Conservation (phyloP, 805 yeast genomes). For the Komagataella pseudopastoris region DNA sequence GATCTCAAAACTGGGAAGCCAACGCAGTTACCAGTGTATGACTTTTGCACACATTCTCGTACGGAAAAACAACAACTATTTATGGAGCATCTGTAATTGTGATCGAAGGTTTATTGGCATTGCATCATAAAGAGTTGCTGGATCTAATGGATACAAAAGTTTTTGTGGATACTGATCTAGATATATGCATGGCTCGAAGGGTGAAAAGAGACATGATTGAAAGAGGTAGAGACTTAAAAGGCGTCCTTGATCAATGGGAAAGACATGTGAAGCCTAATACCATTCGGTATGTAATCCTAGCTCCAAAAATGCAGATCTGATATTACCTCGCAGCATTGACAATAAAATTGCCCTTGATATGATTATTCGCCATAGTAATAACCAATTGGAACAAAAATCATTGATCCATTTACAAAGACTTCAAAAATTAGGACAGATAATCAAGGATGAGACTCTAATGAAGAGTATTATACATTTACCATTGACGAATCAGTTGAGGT, state of each 20-base stretch:
- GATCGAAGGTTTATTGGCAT: slow-evolving; percentile 81
- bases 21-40: slow-evolving; percentile 54
- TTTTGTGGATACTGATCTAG: slow-evolving; percentile 89
- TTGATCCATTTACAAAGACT: slow-evolving; percentile 52
- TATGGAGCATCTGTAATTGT: slow-evolving; percentile 93
- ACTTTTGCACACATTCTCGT: slow-evolving; percentile 50
- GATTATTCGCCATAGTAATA: slow-evolving; percentile 66
- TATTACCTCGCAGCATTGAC: slow-evolving; percentile 86
- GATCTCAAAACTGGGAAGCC: slow-evolving; percentile 59
- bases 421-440: slow-evolving; percentile 35
- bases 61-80: slow-evolving; percentile 55
- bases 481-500: slow-evolving; percentile 51
- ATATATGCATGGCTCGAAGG: slow-evolving; percentile 82
- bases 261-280: slow-evolving; percentile 87
- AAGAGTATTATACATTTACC: slow-evolving; percentile 17
- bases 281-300: slow-evolving; percentile 58
- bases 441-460: slow-evolving; percentile 8
- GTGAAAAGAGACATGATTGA: slow-evolving; percentile 75
- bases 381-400: slow-evolving; percentile 56
- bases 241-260: slow-evolving; percentile 85
- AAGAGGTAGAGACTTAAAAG: slow-evolving; percentile 73
- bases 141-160: slow-evolving; percentile 76
- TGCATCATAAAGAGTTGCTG: slow-evolving; percentile 55
- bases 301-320: slow-evolving; percentile 66
- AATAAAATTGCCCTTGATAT: slow-evolving; percentile 68